A percentile compares a stretch with the other conserved stretches of the same genome.
Conservation (phyloP, 345 rosid species). For the Clausena lansium region DNA sequence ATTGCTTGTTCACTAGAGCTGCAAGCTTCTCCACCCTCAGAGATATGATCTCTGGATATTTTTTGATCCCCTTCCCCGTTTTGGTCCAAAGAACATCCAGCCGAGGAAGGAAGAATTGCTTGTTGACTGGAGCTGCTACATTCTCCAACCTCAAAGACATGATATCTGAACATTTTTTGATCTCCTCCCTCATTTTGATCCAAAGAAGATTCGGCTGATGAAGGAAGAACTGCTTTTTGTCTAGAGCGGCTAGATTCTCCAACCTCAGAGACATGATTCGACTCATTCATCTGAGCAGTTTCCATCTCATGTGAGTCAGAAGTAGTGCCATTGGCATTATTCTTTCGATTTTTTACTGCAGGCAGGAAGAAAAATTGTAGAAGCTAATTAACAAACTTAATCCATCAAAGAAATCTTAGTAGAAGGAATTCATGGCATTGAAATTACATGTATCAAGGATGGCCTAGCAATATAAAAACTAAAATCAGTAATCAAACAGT, state of each 20-base stretch:
- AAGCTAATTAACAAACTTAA: not conserved
- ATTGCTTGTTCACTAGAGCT: constrained; percentile 21
- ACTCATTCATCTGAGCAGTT: constrained; percentile 23
- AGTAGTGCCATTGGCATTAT: constrained; percentile 22
- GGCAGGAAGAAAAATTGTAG: constrained; percentile 18
- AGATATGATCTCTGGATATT: constrained; percentile 18
- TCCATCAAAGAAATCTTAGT: not conserved
- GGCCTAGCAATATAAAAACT: not conserved
- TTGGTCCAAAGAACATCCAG: constrained; percentile 23
- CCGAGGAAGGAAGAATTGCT: constrained; percentile 20
- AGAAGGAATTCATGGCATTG: not conserved
- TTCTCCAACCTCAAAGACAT: constrained; percentile 18
- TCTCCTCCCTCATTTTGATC: constrained; percentile 18
- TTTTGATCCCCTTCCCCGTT: constrained; percentile 17
- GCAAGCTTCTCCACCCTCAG: constrained; percentile 26
- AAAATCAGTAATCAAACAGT: not conserved
- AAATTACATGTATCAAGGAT: not conserved
- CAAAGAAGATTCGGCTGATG: constrained; percentile 25
- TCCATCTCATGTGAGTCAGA: constrained; percentile 30
- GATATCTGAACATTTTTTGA: not conserved
- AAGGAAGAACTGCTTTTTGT: constrained; percentile 24
- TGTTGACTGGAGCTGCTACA: constrained; percentile 29
- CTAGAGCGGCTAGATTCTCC: constrained; percentile 27
- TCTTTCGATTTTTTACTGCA: constrained; percentile 54
- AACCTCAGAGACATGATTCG: constrained; percentile 25